Base-by-base conservation (phyloP, 305 asterid species). In the Fraxinus floribunda region DNA sequence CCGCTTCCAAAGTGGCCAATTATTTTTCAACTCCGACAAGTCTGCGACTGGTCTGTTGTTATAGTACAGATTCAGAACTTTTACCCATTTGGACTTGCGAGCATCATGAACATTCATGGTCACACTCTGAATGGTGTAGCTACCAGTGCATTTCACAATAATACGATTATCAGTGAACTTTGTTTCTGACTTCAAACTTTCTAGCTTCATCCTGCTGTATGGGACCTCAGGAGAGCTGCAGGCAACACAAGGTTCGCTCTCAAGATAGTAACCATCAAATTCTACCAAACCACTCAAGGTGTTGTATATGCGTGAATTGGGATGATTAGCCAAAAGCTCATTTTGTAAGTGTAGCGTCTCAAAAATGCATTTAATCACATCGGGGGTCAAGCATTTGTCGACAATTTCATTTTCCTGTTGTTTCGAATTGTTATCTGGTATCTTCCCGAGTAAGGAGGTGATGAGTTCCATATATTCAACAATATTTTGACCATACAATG, bases 211-310 rank as follows among this genome's bases (percentile, higher is more conserved):
- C 91, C 97, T 92, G 87, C 96, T 94, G 83, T 93, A 97, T 22
- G 99, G 98, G 78, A 93, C 98, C 94, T 97, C 99, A 41, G 98
- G 99, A 22, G 98, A 93, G 91, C 99, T 97, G 91, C 99, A 97
- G 84, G 98, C 96, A 86, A 97, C 99, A 91, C 99, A 97, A 81
- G 99, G 99, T 87, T 97, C 99, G 86, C 99, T 97, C 90, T 97
- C 99, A 80, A 97, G 99, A 91, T 97, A 97, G 90, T 97, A 97
- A 78, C 99, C 99, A 87, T 97, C 99, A 89, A 97, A 97, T 86
- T 97, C 99, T 86, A 97, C 99, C 95, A 97, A 90, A 80, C 98
- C 96, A 89, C 97, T 95, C 90, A 97, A 84, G 16, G 99, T 97
- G 88, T 93, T 95, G 90, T 97, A 97, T 81, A 97, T 97, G 78